Conservation (phyloP, 2,329 filamentous ascomycete species). For the Ophidiomyces ophidiicola region DNA sequence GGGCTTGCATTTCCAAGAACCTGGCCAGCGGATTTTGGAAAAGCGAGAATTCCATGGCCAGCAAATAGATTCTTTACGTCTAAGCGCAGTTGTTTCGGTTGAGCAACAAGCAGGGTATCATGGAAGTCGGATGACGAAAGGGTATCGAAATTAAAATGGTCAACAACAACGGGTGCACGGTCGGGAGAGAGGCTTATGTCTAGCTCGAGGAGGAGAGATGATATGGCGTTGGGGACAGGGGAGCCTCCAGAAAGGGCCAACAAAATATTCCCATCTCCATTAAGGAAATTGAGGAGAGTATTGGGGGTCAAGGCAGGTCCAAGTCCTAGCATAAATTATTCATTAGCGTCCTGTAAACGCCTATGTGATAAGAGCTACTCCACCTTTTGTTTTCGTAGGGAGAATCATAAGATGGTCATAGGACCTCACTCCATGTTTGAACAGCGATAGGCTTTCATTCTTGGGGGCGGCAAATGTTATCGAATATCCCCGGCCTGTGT, state of each 20-base stretch:
- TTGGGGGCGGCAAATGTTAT: conserved; percentile 75
- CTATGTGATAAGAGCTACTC: neutral
- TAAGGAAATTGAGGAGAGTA: conserved; percentile 78
- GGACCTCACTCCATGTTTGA: conserved; percentile 71
- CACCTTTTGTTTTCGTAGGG: conserved; percentile 81
- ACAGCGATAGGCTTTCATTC: conserved; percentile 62
- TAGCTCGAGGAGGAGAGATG: conserved; percentile 70
- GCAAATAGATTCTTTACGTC: conserved; percentile 69
- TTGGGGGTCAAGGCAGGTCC: conserved; percentile 80
- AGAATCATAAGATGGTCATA: conserved; percentile 89
- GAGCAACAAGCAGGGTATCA: conserved; percentile 70
- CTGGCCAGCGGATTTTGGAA: conserved; percentile 72
- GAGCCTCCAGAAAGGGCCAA: conserved; percentile 65
- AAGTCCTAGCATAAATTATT: conserved; percentile 50
- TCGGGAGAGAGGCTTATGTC: conserved; percentile 80
- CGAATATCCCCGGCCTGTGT: conserved; percentile 65
- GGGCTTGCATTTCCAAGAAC: conserved; percentile 62
- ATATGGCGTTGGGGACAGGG: conserved; percentile 58
- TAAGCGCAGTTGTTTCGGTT: conserved; percentile 51
- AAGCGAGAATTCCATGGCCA: conserved; percentile 58
- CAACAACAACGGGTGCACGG: conserved; percentile 72
- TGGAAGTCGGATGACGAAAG: conserved; percentile 67
- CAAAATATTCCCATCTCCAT: conserved; percentile 81
- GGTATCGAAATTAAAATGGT: conserved; percentile 90
- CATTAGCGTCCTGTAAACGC: conserved; percentile 15